Conservation (phyloP, 345 rosid genomes). For the Cardamine resedifolia region DNA sequence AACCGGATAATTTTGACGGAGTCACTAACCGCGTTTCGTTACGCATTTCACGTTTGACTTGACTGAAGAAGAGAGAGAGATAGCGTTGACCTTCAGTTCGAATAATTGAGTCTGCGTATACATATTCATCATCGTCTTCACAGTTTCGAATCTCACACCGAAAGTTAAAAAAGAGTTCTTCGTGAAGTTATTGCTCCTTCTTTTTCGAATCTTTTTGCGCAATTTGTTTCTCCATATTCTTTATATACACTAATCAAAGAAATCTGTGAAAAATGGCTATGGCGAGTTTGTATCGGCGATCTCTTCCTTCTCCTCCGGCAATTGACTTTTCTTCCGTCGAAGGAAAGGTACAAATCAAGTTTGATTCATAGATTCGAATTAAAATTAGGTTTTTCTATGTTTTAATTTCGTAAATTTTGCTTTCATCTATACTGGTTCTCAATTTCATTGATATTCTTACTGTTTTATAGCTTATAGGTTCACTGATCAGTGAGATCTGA, state of each 20-base stretch:
- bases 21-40: conserved; percentile 15
- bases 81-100: conserved; percentile 17
- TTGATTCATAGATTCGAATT: background rate
- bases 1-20: background rate
- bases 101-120: conserved; percentile 5
- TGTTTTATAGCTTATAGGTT: background rate
- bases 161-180: background rate
- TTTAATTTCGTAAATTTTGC: background rate
- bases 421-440: no score
- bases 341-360: conserved; percentile 45
- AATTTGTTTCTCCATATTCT: background rate
- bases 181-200: background rate
- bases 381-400: background rate
- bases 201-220: conserved; percentile 3
- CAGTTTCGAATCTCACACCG: conserved; percentile 8
- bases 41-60: conserved; percentile 18
- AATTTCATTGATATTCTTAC: background rate
- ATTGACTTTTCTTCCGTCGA: conserved; percentile 57
- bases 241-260: background rate
- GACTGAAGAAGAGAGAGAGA: background rate
- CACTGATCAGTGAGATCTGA: conserved; percentile 17
- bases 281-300: conserved; percentile 52
- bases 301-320: conserved; percentile 66
- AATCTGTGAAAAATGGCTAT: conserved; percentile 38
- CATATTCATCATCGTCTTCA: background rate